Evolutionary conservation across 805 yeast genomes (phyloP).

Genomic region (Nakazawaea laoshanensis): DNA sequence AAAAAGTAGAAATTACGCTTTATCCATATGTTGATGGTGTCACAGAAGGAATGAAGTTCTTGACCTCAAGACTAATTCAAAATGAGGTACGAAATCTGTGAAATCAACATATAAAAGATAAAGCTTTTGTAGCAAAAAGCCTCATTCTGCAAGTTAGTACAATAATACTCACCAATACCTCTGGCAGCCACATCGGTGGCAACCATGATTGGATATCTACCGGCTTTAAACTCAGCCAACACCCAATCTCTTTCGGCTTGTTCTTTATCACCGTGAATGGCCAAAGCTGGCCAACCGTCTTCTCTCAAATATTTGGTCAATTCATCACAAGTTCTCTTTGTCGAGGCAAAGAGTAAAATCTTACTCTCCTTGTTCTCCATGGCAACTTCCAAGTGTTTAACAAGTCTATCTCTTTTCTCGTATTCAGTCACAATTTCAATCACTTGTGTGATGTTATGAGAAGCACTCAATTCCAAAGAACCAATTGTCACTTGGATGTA

Average conservation of each 20-base stretch:
- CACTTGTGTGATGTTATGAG: conserved; percentile 89
- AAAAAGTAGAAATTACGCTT: neutral
- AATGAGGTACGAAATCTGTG: too few species aligned
- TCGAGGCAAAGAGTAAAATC: conserved; percentile 86
- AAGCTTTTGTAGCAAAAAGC: too few species aligned
- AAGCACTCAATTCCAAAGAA: conserved; percentile 91
- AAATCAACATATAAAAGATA: too few species aligned
- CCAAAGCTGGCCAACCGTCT: conserved; percentile 98
- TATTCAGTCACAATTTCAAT: conserved; percentile 87
- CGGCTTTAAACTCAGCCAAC: conserved; percentile 81
- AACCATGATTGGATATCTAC: conserved; percentile 94
- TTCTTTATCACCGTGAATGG: conserved; percentile 97
- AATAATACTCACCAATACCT: conserved; percentile 89
- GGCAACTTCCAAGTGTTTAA: conserved; percentile 76
- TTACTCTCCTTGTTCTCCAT: conserved; percentile 67
- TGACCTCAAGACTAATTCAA: conserved; percentile 10
- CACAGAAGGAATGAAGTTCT: conserved; percentile 5
- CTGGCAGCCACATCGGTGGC: conserved; percentile 99
- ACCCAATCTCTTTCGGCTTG: conserved; percentile 99
- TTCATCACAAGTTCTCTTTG: conserved; percentile 97
- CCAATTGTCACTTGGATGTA: conserved; percentile 97
- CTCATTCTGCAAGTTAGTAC: neutral
- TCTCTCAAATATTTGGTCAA: conserved; percentile 84
- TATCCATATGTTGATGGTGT: neutral
- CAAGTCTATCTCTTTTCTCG: conserved; percentile 88